Evolutionary conservation across 31 red algal genomes (phyloP), one percentile per base, ranked within the genome.

Genomic region (Bonnemaisonia californica): DNA sequence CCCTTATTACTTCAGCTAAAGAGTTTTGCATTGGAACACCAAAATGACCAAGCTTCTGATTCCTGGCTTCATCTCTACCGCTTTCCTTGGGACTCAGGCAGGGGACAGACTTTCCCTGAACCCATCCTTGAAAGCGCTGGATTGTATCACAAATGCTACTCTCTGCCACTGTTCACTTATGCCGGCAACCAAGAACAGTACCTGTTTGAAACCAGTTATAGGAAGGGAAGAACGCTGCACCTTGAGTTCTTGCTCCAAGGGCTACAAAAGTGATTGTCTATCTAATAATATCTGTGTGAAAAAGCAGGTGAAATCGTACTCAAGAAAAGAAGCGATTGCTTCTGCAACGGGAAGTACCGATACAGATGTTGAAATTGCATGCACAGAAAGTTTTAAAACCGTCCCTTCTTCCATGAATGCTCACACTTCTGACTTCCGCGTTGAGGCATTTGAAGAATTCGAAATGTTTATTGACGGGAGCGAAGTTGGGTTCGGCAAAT

Each of bases 121-220:
- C 13, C 33, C 74, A 3, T 62, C 74, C 4, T 26, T 78, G 3
- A 12, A 55, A 5, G 74, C 74, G 21, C n/a, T 23, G 21, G 22
- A 27, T 21, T 78, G 74, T 35, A 1, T 78, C 31, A 21, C 30
- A 21, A 78, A 78, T 30, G 7, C 55, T 13, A 78, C 74, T 21
- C 74, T 62, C 32, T 78, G 74, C 56, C 74, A 78, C 33, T 78
- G 74, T 37, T 36, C 74, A 31, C 57, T 78, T 24, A 32, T 39
- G 31, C 29, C 24, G 8, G 74, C 74, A 4, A 38, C 18, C 18
- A 42, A 28, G 11, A 62, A 60, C 56, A 62, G 54, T 21, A 40
- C 37, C 21, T 78, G 74, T n/a, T 35, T 35, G 4, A 78, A 78
- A 31, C 74, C 74, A 18, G 56, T 78, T 28, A 18, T 18, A 31